Evolutionary conservation across 768 basidiomycete genomes (phyloP).

Genomic region (Termitomyces sp.): DNA sequence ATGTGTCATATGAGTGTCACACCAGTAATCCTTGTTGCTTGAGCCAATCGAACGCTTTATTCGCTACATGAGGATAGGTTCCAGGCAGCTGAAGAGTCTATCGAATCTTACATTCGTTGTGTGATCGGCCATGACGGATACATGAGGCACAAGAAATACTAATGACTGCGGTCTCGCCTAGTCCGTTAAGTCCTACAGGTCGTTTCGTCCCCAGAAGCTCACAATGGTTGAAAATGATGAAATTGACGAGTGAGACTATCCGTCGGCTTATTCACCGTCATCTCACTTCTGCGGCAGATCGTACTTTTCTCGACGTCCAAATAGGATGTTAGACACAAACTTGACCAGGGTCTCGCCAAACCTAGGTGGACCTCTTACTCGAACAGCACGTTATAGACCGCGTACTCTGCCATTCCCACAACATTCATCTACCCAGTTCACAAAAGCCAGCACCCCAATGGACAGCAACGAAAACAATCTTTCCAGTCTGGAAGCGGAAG

Average conservation of each 20-base stretch:
- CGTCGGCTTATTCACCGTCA: not conserved
- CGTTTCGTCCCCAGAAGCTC: not conserved
- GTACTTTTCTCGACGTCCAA: conserved; percentile 8
- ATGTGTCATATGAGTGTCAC: conserved; percentile 11
- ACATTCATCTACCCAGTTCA: not conserved
- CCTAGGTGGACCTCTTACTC: not conserved
- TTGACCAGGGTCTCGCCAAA: not conserved
- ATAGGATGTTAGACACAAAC: not conserved
- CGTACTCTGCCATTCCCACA: conserved; percentile 10
- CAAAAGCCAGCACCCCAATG: not conserved
- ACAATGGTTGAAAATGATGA: not conserved
- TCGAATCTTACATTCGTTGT: not conserved
- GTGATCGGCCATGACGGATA: conserved; percentile 8
- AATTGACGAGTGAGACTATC: not conserved
- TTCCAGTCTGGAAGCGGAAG: not conserved
- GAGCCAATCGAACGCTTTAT: not conserved
- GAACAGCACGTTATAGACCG: conserved; percentile 1
- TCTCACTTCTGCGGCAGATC: conserved; percentile 1
- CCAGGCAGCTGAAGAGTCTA: not conserved
- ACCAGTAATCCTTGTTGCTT: not conserved
- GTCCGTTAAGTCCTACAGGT: not conserved
- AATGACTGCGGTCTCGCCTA: not conserved
- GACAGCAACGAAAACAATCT: not conserved
- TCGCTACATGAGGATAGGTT: not conserved
- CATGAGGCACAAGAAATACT: conserved; percentile 4